These are phyloP conservation scores for Diatrype stigma DNA, from an alignment of 2,329 filamentous ascomycete genomes.

Conservation along the genomic window DNA sequence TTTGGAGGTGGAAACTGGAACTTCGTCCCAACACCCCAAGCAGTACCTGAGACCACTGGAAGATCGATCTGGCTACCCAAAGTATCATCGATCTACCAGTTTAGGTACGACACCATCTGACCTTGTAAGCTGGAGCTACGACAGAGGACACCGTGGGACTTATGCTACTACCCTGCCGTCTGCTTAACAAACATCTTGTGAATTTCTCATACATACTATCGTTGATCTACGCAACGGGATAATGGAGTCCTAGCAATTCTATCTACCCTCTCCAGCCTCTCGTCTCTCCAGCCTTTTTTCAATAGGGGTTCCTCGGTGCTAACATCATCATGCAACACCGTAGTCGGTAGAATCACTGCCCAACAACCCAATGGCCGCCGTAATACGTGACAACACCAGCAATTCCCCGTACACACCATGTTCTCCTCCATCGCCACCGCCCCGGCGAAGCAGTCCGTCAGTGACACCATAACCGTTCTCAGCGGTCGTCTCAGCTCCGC, in stretches of 20 bases:
- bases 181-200: no score
- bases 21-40: neutral
- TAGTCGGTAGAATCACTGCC: conserved; percentile 1
- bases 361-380: conserved; percentile 25
- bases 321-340: conserved; percentile 15
- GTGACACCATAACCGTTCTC: conserved; percentile 87
- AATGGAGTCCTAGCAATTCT: no score
- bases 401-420: conserved; percentile 39
- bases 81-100: neutral
- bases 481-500: conserved; percentile 84
- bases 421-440: conserved; percentile 61
- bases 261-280: no score
- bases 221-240: no score
- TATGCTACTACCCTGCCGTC: no score
- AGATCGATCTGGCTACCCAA: neutral
- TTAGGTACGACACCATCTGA: no score
- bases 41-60: neutral
- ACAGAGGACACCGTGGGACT: no score
- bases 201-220: no score
- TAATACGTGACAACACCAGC: conserved; percentile 17
- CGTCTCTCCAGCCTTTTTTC: no score
- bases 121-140: no score
- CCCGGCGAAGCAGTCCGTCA: conserved; percentile 92
- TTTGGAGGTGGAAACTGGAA: neutral
- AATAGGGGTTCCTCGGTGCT: neutral